phyloP scores from a whole-genome alignment of 1,284 basidiomycete genomes.

The Cutaneotrichosporon dermatis region DNA sequence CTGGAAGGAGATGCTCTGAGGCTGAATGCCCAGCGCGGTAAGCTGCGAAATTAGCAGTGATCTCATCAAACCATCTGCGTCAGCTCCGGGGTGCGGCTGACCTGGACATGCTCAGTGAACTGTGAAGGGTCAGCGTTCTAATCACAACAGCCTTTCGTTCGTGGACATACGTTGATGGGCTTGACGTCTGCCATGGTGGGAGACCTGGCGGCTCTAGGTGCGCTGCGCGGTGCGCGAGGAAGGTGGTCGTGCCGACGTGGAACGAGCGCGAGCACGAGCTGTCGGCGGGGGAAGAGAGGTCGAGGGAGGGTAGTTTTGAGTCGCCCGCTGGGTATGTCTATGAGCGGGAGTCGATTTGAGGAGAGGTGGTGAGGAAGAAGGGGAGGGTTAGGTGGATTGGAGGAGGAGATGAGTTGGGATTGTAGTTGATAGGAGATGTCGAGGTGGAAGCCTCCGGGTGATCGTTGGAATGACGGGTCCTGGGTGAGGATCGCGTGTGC shows the following conservation, averaged over 20 bases:
- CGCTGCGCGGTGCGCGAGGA: not conserved
- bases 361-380: too few relatives aligned
- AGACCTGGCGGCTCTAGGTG: not conserved
- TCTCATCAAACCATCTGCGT: not conserved
- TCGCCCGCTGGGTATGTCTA: not conserved
- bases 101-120: slow-evolving; percentile 53
- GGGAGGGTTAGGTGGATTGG: too few relatives aligned
- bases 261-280: slow-evolving; percentile 2
- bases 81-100: slow-evolving; percentile 9
- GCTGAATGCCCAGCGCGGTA: slow-evolving; percentile 91
- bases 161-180: slow-evolving; percentile 41
- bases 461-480: too few relatives aligned
- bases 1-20: slow-evolving; percentile 96
- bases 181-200: slow-evolving; percentile 41
- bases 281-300: not conserved
- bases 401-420: too few relatives aligned
- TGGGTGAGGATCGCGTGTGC: too few relatives aligned
- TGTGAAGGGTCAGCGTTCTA: slow-evolving; percentile 12
- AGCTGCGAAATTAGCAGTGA: slow-evolving; percentile 58
- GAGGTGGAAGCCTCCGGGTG: too few relatives aligned
- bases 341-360: too few relatives aligned
- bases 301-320: not conserved
- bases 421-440: too few relatives aligned
- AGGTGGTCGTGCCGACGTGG: not conserved
- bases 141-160: not conserved